These are phyloP conservation scores for Glycine soja DNA, from an alignment of 306 rosid species.

Conservation along the genomic window DNA sequence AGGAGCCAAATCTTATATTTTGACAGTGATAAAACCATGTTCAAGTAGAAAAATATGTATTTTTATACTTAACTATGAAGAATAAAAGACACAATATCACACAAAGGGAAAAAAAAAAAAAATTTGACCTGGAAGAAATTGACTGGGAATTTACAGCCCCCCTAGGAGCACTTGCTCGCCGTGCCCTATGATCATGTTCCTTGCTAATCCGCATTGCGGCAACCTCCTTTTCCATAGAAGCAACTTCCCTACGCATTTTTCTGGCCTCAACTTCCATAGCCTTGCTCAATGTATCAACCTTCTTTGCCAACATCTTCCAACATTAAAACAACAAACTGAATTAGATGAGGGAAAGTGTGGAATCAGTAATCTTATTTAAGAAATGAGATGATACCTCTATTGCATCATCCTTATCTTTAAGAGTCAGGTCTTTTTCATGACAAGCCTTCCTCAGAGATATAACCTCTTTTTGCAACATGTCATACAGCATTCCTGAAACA, in stretches of 20 bases:
- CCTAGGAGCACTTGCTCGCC: conserved; percentile 65
- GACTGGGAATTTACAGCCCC: conserved; percentile 68
- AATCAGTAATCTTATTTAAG: conserved; percentile 15
- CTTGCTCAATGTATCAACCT: conserved; percentile 88
- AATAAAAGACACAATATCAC: conserved; percentile 4
- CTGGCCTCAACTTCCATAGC: conserved; percentile 92
- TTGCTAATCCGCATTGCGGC: conserved; percentile 71
- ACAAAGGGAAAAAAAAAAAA: background rate
- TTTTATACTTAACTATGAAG: background rate
- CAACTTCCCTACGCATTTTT: conserved; percentile 90
- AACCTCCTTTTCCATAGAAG: conserved; percentile 84
- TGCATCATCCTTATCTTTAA: conserved; percentile 94
- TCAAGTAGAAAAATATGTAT: background rate
- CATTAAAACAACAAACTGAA: conserved; percentile 43
- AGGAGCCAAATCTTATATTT: conserved; percentile 17
- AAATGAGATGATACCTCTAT: conserved; percentile 69
- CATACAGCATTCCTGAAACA: conserved; percentile 83
- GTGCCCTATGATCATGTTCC: conserved; percentile 62
- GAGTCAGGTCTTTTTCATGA: conserved; percentile 78
- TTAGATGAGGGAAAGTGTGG: background rate
- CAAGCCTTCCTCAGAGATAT: conserved; percentile 77
- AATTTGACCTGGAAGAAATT: conserved; percentile 63
- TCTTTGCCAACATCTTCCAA: conserved; percentile 81
- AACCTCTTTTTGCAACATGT: conserved; percentile 86
- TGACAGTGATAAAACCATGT: conserved; percentile 18